Conservation (phyloP, 2,329 filamentous ascomycete genomes). For the Huntiella bhutanensis region DNA sequence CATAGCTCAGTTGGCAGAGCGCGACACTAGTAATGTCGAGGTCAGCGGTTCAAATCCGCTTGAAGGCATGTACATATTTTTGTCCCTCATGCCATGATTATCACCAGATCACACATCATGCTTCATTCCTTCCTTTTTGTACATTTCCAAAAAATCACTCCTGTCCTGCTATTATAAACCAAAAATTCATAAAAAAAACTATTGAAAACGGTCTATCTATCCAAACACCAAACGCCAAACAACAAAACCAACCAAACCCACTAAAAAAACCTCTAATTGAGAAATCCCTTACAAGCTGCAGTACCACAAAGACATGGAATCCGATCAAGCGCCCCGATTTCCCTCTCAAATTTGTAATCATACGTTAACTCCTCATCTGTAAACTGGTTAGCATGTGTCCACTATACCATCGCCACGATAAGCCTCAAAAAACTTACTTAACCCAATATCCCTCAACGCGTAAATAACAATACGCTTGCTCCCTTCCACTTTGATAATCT, state of each 20-base stretch:
- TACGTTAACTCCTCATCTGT: slow-evolving; percentile 96
- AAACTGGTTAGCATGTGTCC: slow-evolving; percentile 13
- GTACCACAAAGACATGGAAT: slow-evolving; percentile 96
- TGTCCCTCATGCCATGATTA: too few species aligned
- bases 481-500: slow-evolving; percentile 97
- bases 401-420: background rate
- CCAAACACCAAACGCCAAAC: background rate
- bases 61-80: too few species aligned
- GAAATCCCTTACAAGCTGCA: slow-evolving; percentile 91
- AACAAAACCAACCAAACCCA: background rate
- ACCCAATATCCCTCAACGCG: slow-evolving; percentile 79
- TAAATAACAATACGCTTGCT: slow-evolving; percentile 99
- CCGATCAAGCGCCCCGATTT: slow-evolving; percentile 82
- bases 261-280: slow-evolving; percentile 35
- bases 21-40: too few species aligned
- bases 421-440: slow-evolving; percentile 46
- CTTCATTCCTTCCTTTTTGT: too few species aligned
- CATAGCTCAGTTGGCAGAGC: too few species aligned
- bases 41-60: too few species aligned
- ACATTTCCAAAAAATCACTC: background rate
- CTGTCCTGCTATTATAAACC: background rate
- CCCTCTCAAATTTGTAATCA: slow-evolving; percentile 98
- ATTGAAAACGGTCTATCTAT: background rate
- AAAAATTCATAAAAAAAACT: background rate
- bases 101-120: too few species aligned